These are phyloP conservation scores for Nemania serpens DNA, from an alignment of 2,329 filamentous ascomycete genomes.

Conservation along the genomic window DNA sequence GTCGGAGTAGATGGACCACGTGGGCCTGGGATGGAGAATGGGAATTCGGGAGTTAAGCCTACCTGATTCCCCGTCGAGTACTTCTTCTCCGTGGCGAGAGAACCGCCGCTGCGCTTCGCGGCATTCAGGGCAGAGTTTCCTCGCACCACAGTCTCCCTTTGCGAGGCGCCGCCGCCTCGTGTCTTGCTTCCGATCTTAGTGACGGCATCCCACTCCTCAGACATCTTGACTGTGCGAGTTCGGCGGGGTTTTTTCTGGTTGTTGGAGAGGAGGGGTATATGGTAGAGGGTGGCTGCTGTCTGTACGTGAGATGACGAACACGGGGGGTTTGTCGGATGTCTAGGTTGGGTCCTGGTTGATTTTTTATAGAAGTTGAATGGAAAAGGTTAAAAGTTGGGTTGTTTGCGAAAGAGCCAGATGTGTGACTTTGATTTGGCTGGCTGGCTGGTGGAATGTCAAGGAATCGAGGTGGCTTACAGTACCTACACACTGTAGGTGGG, in stretches of 20 bases:
- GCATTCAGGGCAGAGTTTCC: constrained; percentile 86
- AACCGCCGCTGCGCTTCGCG: constrained; percentile 76
- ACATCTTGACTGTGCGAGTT: constrained; percentile 58
- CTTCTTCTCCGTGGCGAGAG: constrained; percentile 93
- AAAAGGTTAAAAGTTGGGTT: background rate
- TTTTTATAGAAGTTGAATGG: too few species aligned
- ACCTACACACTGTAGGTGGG: constrained; percentile 20
- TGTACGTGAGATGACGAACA: too few species aligned
- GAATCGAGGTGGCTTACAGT: constrained; percentile 37
- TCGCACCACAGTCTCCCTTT: constrained; percentile 86
- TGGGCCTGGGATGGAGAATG: too few species aligned
- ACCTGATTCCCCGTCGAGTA: constrained; percentile 76
- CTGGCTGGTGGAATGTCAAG: constrained; percentile 39
- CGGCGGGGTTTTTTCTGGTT: constrained; percentile 36
- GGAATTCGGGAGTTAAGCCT: constrained; percentile 47
- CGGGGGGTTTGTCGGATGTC: too few species aligned
- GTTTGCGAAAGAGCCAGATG: background rate
- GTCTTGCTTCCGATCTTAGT: constrained; percentile 94
- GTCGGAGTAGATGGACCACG: too few species aligned
- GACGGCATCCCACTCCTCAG: constrained; percentile 78
- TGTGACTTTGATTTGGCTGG: background rate
- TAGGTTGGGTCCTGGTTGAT: background rate
- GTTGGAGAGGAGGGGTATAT: constrained; percentile 9
- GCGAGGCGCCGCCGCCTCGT: constrained; percentile 65
- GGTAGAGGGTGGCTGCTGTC: background rate